A percentile compares a stretch with the other conserved stretches of the same genome.
Evolutionary conservation across 805 yeast species (phyloP).

Genomic region (Kodamaea kaohsiungensis): DNA sequence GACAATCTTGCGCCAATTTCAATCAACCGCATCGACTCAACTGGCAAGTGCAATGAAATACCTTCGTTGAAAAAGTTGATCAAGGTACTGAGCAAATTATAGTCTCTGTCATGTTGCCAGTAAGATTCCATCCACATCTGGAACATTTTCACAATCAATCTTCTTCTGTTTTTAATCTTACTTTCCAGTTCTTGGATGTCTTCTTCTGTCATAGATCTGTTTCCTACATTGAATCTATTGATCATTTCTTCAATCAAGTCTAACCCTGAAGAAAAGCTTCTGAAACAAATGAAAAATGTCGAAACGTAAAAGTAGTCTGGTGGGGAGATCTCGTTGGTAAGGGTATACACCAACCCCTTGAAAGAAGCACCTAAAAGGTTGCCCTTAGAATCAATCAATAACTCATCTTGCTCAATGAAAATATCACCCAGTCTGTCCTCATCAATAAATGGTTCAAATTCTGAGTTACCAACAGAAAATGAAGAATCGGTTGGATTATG

Average conservation of each 20-base stretch:
- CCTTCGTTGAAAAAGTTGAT: conserved; percentile 81
- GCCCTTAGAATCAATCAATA: conserved; percentile 52
- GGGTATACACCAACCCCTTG: conserved; percentile 61
- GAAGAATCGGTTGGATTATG: conserved; percentile 17
- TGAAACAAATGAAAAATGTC: conserved; percentile 74
- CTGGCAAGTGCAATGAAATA: conserved; percentile 57
- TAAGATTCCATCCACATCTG: conserved; percentile 88
- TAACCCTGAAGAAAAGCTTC: conserved; percentile 65
- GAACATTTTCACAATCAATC: conserved; percentile 65
- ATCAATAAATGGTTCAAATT: conserved; percentile 36
- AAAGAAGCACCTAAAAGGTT: conserved; percentile 69
- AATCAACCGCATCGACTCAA: conserved; percentile 62
- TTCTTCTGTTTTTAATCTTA: conserved; percentile 58
- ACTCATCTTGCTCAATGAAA: conserved; percentile 34
- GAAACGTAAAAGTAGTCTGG: conserved; percentile 70
- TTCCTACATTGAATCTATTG: conserved; percentile 58
- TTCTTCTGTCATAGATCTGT: conserved; percentile 23
- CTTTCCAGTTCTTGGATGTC: conserved; percentile 20
- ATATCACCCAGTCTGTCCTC: conserved; percentile 3
- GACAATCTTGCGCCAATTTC: conserved; percentile 64
- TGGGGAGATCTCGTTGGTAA: conserved; percentile 65
- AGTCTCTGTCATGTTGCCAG: conserved; percentile 72
- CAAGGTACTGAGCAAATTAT: conserved; percentile 61
- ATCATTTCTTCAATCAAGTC: conserved; percentile 71
- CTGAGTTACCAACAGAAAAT: conserved; percentile 35